Evolutionary conservation across 306 rosid species (phyloP), one percentile per base, ranked within the genome.

Genomic region (Hippophae tibetana): DNA sequence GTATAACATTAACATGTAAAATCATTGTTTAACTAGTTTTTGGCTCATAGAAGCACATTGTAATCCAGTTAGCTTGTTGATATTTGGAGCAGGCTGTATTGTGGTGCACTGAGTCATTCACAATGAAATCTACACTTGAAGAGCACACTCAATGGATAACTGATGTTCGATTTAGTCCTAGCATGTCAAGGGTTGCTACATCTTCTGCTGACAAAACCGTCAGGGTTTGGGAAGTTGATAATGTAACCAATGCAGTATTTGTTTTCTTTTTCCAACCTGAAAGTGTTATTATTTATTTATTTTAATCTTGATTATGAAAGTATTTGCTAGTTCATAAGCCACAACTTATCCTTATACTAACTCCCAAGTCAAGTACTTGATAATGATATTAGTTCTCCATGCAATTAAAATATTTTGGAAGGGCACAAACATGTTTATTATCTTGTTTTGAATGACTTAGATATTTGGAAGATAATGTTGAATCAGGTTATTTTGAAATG

Each of bases 201-300:
- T 87, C 95, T 52, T 90, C 97, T 42, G 84, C 87, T 43, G 94
- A 90, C 74, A 79, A 69, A 76, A 82, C 94, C 65, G 90, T 90
- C 68, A 75, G 78, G 78, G 80, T 87, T 71, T 90, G 95, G 95
- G 89, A 83, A 68, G 72, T 61, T 70, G 94, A 85, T 65, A 79
- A 82, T 67, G 97, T 90, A 75, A 26, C 10, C 5, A 2, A 42
- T 54, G 42, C 14, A 18, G 23, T 18, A 18, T 13, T 13, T 42
- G 43, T 40, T 51, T 43, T 65, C 59, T 67, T 54, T 25, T 47
- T 14, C 3, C 47, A 31, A 31, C 38, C 38, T 31, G 38, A 31
- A 2, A 31, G 38, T 31, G 5, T 31, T 31, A 18, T 18, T 18
- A 18, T 18, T 18, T 18, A 31, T 31, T 31, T 31, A 31, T 31